Conservation (phyloP, 371 early-diverging fungal species). For the Lichtheimia ramosa region DNA sequence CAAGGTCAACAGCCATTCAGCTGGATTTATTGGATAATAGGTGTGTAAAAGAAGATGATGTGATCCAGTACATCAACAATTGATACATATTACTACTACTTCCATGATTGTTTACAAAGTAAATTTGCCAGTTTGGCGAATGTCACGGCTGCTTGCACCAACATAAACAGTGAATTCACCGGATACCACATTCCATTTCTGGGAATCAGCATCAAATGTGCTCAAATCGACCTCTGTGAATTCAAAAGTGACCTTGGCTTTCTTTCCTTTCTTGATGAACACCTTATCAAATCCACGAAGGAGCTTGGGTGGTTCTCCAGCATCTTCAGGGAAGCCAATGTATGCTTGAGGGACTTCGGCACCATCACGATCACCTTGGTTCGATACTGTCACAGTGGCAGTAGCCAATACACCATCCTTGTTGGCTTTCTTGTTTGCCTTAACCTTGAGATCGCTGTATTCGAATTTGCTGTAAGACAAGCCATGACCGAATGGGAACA, state of each 20-base stretch:
- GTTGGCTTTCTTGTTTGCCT: not conserved
- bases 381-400: conserved; percentile 37
- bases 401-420: conserved; percentile 7
- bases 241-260: conserved; percentile 27
- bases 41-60: too few relatives aligned
- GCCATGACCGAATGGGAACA: conserved; percentile 57
- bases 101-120: conserved; percentile 7
- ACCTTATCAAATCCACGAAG: conserved; percentile 49
- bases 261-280: conserved; percentile 20
- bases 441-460: conserved; percentile 23
- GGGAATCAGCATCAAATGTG: conserved; percentile 26
- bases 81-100: too few relatives aligned
- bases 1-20: too few relatives aligned
- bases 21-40: too few relatives aligned
- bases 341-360: conserved; percentile 62
- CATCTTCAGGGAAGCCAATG: conserved; percentile 46
- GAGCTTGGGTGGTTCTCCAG: conserved; percentile 42
- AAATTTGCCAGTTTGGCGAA: conserved; percentile 22
- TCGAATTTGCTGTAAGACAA: conserved; percentile 55
- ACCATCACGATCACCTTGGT: conserved; percentile 53
- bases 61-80: too few relatives aligned
- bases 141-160: conserved; percentile 51
- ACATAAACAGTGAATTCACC: conserved; percentile 39
- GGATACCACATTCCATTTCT: conserved; percentile 23
- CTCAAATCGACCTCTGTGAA: conserved; percentile 24